Conservation (phyloP, 2,329 filamentous ascomycete genomes). For the Colletotrichum orchidophilum region DNA sequence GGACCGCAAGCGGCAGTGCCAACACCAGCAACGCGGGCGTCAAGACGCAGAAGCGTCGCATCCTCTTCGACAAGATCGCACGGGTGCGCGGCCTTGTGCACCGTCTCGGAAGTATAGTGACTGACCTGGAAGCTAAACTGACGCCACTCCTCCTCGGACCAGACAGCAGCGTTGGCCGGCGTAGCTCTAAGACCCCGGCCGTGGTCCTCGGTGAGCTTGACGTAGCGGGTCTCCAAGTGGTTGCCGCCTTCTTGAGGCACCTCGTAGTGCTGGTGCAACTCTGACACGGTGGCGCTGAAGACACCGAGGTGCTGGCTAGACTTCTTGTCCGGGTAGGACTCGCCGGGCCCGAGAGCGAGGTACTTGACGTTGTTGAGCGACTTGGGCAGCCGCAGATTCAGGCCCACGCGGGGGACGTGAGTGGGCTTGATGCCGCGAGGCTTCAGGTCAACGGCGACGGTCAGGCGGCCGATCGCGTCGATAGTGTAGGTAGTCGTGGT, state of each 20-base stretch:
- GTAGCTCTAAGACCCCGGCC: slow-evolving; percentile 42
- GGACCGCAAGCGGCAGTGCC: slow-evolving; percentile 61
- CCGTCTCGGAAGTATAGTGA: slow-evolving; percentile 59
- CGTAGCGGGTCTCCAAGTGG: slow-evolving; percentile 67
- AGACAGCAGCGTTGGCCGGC: slow-evolving; percentile 40
- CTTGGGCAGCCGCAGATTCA: slow-evolving; percentile 62
- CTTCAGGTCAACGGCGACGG: slow-evolving; percentile 53
- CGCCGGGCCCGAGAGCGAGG: slow-evolving; percentile 71
- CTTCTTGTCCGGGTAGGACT: slow-evolving; percentile 72
- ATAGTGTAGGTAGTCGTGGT: slow-evolving; percentile 63
- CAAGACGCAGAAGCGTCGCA: slow-evolving; percentile 53
- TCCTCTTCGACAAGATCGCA: slow-evolving; percentile 66
- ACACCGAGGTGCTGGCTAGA: slow-evolving; percentile 63
- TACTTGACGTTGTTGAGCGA: slow-evolving; percentile 60
- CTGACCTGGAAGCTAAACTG: slow-evolving; percentile 65
- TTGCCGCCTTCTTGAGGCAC: slow-evolving; percentile 76
- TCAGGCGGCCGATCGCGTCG: slow-evolving; percentile 51
- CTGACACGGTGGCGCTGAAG: slow-evolving; percentile 53
- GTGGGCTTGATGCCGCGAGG: slow-evolving; percentile 60
- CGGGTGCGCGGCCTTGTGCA: slow-evolving; percentile 70
- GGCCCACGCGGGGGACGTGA: slow-evolving; percentile 69
- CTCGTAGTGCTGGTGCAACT: slow-evolving; percentile 68
- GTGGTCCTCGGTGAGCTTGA: slow-evolving; percentile 48
- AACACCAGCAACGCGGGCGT: slow-evolving; percentile 58
- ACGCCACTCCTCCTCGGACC: slow-evolving; percentile 44